These are phyloP conservation scores for Nepenthes mirabilis DNA, from an alignment of 148 eudicot genomes.

Conservation along the genomic window DNA sequence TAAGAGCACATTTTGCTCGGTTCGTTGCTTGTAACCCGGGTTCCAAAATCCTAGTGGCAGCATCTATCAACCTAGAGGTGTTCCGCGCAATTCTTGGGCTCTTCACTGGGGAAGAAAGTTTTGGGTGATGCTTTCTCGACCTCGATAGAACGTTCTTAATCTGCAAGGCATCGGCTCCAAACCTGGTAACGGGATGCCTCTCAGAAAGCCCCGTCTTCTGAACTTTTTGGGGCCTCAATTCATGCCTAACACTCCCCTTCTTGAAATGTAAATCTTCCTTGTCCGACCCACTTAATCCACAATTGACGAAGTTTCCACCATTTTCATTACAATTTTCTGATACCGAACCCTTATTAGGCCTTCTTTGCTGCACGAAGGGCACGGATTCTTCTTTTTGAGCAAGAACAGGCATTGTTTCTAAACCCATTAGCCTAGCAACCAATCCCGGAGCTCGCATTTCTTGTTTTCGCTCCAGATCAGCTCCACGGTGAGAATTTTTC, in stretches of 20 bases:
- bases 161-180: constrained; percentile 60
- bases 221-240: constrained; percentile 68
- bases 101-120: constrained; percentile 58
- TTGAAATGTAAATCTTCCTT: constrained; percentile 20
- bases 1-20: constrained; percentile 50
- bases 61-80: constrained; percentile 62
- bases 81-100: constrained; percentile 44
- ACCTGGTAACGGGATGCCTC: constrained; percentile 49
- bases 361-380: constrained; percentile 10
- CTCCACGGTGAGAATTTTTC: constrained; percentile 20
- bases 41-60: constrained; percentile 80
- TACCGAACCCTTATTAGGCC: constrained; percentile 15
- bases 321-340: constrained; percentile 12
- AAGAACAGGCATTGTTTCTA: constrained; percentile 63
- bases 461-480: constrained; percentile 25
- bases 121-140: constrained; percentile 57
- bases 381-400: too few relatives aligned
- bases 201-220: constrained; percentile 64
- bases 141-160: constrained; percentile 59
- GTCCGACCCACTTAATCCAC: constrained; percentile 4
- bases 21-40: constrained; percentile 63
- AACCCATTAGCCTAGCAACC: constrained; percentile 97
- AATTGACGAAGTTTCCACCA: constrained; percentile 13
- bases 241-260: constrained; percentile 31
- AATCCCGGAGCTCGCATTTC: constrained; percentile 54